Percentiles rank a stretch among this genome's conserved stretches.
phyloP scores from a whole-genome alignment of 2,329 filamentous ascomycete species.

The Ceratocystis harringtonii region DNA sequence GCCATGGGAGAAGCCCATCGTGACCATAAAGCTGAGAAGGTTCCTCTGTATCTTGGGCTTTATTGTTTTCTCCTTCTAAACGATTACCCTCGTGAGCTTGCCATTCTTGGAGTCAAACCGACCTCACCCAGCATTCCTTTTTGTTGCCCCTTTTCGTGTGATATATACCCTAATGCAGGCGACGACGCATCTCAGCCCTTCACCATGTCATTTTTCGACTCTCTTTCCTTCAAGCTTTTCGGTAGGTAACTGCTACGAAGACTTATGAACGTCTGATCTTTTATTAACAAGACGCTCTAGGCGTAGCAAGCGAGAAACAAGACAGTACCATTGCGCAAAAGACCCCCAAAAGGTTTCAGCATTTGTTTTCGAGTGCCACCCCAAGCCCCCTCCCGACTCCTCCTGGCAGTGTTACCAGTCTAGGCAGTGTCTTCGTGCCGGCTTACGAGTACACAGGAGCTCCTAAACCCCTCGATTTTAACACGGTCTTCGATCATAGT shows the following conservation, averaged over 20 bases:
- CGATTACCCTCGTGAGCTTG: not conserved
- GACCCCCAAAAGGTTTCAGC: not conserved
- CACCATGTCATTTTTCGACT: not conserved
- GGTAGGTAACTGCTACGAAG: not conserved
- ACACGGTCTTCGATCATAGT: not conserved
- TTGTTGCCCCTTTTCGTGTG: not conserved
- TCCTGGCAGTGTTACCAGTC: not conserved
- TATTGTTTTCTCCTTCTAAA: not conserved
- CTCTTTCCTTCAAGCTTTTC: not conserved
- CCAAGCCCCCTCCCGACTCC: not conserved
- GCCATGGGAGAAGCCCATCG: not conserved
- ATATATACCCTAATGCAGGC: not conserved
- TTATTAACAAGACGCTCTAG: not conserved
- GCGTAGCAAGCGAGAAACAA: not conserved
- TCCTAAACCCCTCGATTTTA: not conserved
- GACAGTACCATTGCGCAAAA: not conserved
- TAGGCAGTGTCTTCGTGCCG: constrained; percentile 1
- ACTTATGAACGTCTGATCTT: not conserved
- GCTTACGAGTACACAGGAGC: constrained; percentile 6
- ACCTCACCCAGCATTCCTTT: not conserved
- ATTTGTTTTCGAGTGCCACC: not conserved
- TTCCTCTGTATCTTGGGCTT: not conserved
- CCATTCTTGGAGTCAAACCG: not conserved
- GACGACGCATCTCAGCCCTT: not conserved
- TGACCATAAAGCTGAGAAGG: not conserved